Percentiles rank a stretch among this genome's conserved stretches.
Conservation (phyloP, 2,329 filamentous ascomycete species). For the Plenodomus tracheiphilus region DNA sequence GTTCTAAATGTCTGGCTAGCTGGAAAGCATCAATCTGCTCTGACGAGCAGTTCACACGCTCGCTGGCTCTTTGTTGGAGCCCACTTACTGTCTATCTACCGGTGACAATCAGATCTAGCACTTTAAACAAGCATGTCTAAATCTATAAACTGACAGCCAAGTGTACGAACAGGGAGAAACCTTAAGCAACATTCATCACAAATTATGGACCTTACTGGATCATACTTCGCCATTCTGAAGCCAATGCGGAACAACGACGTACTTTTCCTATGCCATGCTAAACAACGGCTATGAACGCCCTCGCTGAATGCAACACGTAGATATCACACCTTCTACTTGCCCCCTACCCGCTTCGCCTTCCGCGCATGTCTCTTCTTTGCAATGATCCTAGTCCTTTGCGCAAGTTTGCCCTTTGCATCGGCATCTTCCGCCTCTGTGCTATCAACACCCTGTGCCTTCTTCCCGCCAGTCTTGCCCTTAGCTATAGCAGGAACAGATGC, state of each 20-base stretch:
- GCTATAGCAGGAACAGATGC: slow-evolving; percentile 6
- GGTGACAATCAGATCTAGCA: too few species aligned
- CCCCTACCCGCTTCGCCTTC: slow-evolving; percentile 60
- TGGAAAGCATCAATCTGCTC: too few species aligned
- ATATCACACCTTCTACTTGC: slow-evolving; percentile 41
- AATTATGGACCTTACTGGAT: not conserved
- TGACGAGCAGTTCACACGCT: too few species aligned
- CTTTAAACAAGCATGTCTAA: too few species aligned
- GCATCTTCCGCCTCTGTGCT: slow-evolving; percentile 20
- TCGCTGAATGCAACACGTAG: slow-evolving; percentile 14
- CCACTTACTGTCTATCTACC: too few species aligned
- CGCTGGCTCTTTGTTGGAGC: too few species aligned
- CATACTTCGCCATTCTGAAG: not conserved
- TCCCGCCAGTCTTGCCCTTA: slow-evolving; percentile 18
- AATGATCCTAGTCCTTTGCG: slow-evolving; percentile 76
- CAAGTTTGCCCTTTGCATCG: slow-evolving; percentile 55
- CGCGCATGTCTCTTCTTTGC: slow-evolving; percentile 80
- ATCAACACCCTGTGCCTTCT: too few species aligned
- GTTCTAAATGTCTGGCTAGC: too few species aligned
- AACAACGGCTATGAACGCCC: slow-evolving; percentile 6
- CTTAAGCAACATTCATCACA: not conserved
- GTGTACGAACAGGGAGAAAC: too few species aligned
- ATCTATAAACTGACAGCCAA: too few species aligned
- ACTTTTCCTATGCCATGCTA: not conserved
- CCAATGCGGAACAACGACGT: not conserved